A percentile compares a stretch with the other conserved stretches of the same genome.
Conservation (phyloP, 2,329 filamentous ascomycete genomes). For the Penicillium expansum region DNA sequence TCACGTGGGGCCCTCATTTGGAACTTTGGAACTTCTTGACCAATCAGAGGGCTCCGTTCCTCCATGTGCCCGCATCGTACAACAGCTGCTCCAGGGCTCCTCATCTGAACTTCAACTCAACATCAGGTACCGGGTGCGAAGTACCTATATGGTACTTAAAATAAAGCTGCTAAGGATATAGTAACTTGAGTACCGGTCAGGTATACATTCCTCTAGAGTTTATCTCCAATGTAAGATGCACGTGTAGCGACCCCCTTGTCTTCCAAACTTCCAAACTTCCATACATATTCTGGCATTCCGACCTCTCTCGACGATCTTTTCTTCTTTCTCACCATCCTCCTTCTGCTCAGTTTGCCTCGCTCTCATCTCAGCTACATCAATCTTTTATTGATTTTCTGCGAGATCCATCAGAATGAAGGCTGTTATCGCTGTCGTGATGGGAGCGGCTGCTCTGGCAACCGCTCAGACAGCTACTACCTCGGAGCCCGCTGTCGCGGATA, state of each 20-base stretch:
- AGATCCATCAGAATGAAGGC: conserved; percentile 44
- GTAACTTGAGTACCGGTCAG: not conserved
- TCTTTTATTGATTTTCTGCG: not conserved
- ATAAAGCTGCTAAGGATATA: not conserved
- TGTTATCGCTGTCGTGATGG: conserved; percentile 27
- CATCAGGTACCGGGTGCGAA: not conserved
- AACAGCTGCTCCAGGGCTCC: not conserved
- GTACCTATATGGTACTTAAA: not conserved
- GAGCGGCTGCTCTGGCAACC: conserved; percentile 20
- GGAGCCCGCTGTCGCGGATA: conserved; percentile 27
- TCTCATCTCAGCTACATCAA: not conserved
- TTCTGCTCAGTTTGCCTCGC: not conserved
- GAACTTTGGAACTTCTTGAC: not conserved
- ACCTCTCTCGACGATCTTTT: not conserved
- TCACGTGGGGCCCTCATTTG: not conserved
- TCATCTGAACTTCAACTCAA: not conserved
- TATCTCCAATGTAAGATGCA: not conserved
- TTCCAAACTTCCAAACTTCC: not conserved
- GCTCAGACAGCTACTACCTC: conserved; percentile 29
- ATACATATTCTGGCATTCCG: not conserved
- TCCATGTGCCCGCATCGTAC: conserved; percentile 1
- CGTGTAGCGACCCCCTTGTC: not conserved
- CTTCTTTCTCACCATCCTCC: not conserved
- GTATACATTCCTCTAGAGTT: not conserved
- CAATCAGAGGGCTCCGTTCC: not conserved